phyloP scores from a whole-genome alignment of 257 asterid species.

The Gentiana straminea region DNA sequence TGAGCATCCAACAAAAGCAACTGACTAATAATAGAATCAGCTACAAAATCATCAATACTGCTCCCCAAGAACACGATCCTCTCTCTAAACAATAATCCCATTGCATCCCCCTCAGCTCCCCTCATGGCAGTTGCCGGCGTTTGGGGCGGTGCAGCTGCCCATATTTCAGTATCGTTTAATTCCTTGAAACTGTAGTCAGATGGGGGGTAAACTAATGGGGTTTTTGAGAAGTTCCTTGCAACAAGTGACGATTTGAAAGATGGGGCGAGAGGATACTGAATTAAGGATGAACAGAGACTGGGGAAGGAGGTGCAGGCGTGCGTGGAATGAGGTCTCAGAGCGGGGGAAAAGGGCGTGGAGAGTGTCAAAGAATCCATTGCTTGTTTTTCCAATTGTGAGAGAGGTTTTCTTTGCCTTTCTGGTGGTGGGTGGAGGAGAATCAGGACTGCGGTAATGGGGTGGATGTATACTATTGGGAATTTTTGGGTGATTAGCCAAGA shows the following conservation, averaged over 20 bases:
- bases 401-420: too few relatives aligned
- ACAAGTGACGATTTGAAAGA: slow-evolving; percentile 32
- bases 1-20: slow-evolving; percentile 75
- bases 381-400: too few relatives aligned
- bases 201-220: slow-evolving; percentile 8
- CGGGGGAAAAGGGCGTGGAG: slow-evolving; percentile 33
- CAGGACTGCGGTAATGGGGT: too few relatives aligned
- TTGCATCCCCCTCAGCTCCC: slow-evolving; percentile 68
- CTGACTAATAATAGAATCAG: slow-evolving; percentile 87
- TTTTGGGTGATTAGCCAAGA: too few relatives aligned
- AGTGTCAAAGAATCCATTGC: slow-evolving; percentile 50
- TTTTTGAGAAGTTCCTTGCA: slow-evolving; percentile 9
- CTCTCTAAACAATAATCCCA: slow-evolving; percentile 79
- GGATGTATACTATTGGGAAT: too few relatives aligned
- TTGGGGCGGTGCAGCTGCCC: slow-evolving; percentile 38
- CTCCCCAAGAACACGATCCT: slow-evolving; percentile 84
- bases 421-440: too few relatives aligned
- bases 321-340: slow-evolving; percentile 17
- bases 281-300: slow-evolving; percentile 13
- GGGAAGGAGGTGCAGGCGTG: slow-evolving; percentile 12
- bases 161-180: slow-evolving; percentile 18
- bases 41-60: slow-evolving; percentile 67
- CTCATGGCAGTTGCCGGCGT: slow-evolving; percentile 53
- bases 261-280: slow-evolving; percentile 14
- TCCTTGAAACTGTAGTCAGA: slow-evolving; percentile 1